Base-by-base conservation (phyloP, 768 basidiomycete genomes). In the Cystobasidium ongulense region DNA sequence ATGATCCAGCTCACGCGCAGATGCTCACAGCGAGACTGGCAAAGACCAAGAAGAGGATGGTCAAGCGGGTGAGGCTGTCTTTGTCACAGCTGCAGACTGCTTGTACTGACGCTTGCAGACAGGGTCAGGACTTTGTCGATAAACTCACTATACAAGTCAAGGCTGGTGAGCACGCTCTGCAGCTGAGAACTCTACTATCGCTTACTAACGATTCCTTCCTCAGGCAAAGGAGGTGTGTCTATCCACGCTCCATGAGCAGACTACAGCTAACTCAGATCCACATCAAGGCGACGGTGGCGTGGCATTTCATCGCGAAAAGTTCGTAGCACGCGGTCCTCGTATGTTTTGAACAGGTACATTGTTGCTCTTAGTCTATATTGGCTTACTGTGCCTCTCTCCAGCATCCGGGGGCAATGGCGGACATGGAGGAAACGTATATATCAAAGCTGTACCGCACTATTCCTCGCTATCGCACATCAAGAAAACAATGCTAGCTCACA, bases 351-450 rank as follows among this genome's bases (percentile, higher is more conserved):
- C n/a, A 33, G 23, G 15, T 15, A n/a, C 38, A 17, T 17, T 0
- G 23, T 18, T 18, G 13, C 13, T n/a, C 23, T 70, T 33, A 27
- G 27, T 11, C n/a, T n/a, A n/a, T n/a, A n/a, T n/a, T n/a, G n/a
- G 38, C 29, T 46, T 1, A 46, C 35, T 4, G 13, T 36, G 31
- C 41, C 18, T n/a, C 33, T 15, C 8, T 21, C 35, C 8, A 35
- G 0, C 95, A 0, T 94, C 92, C 11, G 95, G 95, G 0, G 95
- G 94, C 0, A 90, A 90, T 74, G 95, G 95, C 18, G 95, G 93
- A 1, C 85, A 85, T 57, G 95, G 94, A 31, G 92, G 91, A 2
- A 88, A 89, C 78, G 87, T 98, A 36, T 92, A 92, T 80, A 85
- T 98, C 77, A 82, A 87, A 38, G 90, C 95, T 0, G 88, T 89